Evolutionary conservation across 169 alveolate genomes (phyloP).

Genomic region (Plasmodium knowlesi): DNA sequence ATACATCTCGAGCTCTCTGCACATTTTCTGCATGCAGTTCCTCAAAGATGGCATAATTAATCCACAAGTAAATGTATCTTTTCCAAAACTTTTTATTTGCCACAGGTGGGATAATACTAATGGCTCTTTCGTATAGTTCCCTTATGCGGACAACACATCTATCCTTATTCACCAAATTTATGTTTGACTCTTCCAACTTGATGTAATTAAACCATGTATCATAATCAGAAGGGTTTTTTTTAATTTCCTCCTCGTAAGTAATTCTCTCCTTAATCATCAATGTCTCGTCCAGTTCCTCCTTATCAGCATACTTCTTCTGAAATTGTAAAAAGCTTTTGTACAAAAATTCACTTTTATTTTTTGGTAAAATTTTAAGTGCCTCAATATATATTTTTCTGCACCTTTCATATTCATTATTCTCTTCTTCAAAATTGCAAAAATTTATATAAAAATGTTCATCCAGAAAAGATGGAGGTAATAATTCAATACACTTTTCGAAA

Average conservation of each 20-base stretch:
- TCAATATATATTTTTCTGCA: slow-evolving; percentile 94
- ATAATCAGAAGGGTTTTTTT: slow-evolving; percentile 90
- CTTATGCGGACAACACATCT: slow-evolving; percentile 84
- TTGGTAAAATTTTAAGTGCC: slow-evolving; percentile 93
- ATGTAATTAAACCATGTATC: slow-evolving; percentile 97
- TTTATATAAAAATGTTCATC: slow-evolving; percentile 94
- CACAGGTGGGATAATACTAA: slow-evolving; percentile 93
- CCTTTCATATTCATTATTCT: slow-evolving; percentile 91
- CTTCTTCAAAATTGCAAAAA: slow-evolving; percentile 95
- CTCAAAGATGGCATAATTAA: slow-evolving; percentile 95
- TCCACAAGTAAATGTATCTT: slow-evolving; percentile 96
- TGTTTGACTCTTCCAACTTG: slow-evolving; percentile 93
- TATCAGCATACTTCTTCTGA: slow-evolving; percentile 94
- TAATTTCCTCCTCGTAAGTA: slow-evolving; percentile 87
- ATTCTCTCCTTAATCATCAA: slow-evolving; percentile 86
- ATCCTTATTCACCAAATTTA: slow-evolving; percentile 75
- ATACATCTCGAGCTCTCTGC: slow-evolving; percentile 91
- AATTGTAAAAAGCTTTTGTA: slow-evolving; percentile 91
- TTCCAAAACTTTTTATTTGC: slow-evolving; percentile 93
- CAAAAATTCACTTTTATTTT: slow-evolving; percentile 90
- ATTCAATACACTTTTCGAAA: slow-evolving; percentile 88
- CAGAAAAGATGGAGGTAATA: slow-evolving; percentile 92
- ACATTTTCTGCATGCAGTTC: slow-evolving; percentile 90
- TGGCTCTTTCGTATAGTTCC: slow-evolving; percentile 95
- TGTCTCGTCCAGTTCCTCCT: slow-evolving; percentile 92